Evolutionary conservation across 805 yeast genomes (phyloP), one percentile per base, ranked within the genome.

Genomic region (Ogataea polymorpha): DNA sequence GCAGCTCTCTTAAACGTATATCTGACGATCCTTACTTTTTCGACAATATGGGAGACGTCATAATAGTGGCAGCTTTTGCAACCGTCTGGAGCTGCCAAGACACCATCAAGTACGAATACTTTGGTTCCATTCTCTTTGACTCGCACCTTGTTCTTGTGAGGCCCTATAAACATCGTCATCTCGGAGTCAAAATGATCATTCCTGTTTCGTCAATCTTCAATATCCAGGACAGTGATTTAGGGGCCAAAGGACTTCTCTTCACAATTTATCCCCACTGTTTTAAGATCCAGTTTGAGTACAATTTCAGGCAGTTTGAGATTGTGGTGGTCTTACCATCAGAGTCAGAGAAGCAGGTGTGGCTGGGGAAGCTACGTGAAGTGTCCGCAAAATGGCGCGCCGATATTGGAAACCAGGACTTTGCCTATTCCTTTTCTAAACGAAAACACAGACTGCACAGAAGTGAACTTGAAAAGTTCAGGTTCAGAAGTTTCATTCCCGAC

Each of bases 281-380:
- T 35, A 79, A 77, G 47, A 23, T 80, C 1, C 50, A 65, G 4
- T 77, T 76, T 58, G 82, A 77, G 51, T 46, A 66, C 27, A 51
- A 61, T 9, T 65, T 51, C 39, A 58, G 61, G 28, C 56, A 71
- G 1, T 71, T 63, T 52, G 86, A 80, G 54, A 32, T 79, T 1
- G 48, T 74, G 18, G 51, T 74, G 8, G 38, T 68, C 4, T 59
- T 66, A 11, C 45, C 60, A 0, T 53, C 61, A 30, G 38, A 44
- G 4, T 18, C 39, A 2, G 84, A 78, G 43, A 53, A 49, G 30
- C 30, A 42, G 0, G 41, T 63, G 0, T 80, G 85, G 85, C 39
- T 43, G 8, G 65, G 66, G 25, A 50, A 61, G 7, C 26, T 60
- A 3, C 44, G 31, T 6, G 13, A 37, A 8, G 28, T 24, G 16